Conservation (phyloP, 2,329 filamentous ascomycete species). For the Phaeomoniella chlamydospora region DNA sequence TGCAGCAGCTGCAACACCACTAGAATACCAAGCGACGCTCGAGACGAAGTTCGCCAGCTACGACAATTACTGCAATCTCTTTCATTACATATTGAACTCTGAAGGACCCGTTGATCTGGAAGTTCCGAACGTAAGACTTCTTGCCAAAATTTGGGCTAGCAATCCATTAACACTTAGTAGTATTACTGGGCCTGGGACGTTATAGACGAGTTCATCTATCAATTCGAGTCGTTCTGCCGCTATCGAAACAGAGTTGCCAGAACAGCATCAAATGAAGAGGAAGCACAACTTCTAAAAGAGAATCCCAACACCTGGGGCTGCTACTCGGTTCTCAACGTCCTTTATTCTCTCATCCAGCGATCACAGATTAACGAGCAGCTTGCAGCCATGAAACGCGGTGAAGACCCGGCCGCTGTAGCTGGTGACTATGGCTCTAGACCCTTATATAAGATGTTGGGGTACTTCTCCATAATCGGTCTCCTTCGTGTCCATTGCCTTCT, state of each 20-base stretch:
- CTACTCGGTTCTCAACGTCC: constrained; percentile 97
- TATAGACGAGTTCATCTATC: constrained; percentile 99
- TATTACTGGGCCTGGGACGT: constrained; percentile 99
- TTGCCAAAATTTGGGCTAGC: constrained; percentile 6
- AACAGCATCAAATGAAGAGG: constrained; percentile 70
- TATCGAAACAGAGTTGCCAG: constrained; percentile 88
- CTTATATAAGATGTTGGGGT: constrained; percentile 94
- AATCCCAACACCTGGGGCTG: constrained; percentile 99
- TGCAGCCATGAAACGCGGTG: constrained; percentile 81
- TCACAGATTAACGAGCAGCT: constrained; percentile 98
- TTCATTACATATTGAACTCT: constrained; percentile 98
- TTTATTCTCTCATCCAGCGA: constrained; percentile 96
- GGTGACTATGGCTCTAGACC: constrained; percentile 92
- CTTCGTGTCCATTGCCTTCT: constrained; percentile 91
- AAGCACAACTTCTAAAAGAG: constrained; percentile 78
- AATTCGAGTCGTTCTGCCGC: constrained; percentile 98
- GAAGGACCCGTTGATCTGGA: constrained; percentile 97
- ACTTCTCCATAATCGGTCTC: constrained; percentile 97
- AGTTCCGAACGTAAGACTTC: constrained; percentile 67
- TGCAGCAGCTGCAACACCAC: constrained; percentile 77
- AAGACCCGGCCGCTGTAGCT: constrained; percentile 75
- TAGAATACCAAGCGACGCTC: constrained; percentile 90
- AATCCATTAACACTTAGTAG: constrained; percentile 31
- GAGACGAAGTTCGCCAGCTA: constrained; percentile 98
- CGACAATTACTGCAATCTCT: constrained; percentile 97